A percentile compares a stretch with the other conserved stretches of the same genome.
These are phyloP conservation scores for Piloderma croceum DNA, from an alignment of 768 basidiomycete genomes.

Conservation along the genomic window DNA sequence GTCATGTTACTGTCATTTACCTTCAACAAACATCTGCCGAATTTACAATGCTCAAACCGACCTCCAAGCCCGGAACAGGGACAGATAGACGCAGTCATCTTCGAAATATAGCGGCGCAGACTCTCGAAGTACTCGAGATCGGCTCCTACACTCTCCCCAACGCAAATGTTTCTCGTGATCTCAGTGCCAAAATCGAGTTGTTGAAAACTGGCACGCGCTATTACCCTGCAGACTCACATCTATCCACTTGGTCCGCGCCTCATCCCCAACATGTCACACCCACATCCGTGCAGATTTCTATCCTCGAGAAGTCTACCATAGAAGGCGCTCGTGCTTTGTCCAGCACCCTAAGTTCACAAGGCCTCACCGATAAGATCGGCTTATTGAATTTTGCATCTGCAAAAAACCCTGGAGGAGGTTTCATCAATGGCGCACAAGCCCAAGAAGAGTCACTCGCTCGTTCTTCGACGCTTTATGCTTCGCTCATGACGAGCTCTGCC, in stretches of 20 bases:
- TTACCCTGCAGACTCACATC: conserved; percentile 43
- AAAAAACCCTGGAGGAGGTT: neutral
- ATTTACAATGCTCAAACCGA: no score
- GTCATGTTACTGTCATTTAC: no score
- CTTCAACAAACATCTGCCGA: no score
- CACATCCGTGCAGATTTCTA: conserved; percentile 33
- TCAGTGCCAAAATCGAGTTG: no score
- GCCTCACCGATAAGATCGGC: no score
- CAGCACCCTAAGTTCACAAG: conserved; percentile 10
- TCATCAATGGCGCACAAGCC: neutral
- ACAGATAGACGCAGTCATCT: no score
- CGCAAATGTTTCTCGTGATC: no score
- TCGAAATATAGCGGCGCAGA: no score
- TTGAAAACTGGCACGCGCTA: conserved; percentile 43
- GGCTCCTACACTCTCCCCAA: no score
- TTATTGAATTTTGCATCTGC: neutral
- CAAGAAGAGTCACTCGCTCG: neutral
- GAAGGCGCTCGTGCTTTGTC: conserved; percentile 47
- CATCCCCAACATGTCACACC: conserved; percentile 1
- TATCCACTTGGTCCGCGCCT: conserved; percentile 41
- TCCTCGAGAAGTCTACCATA: conserved; percentile 61
- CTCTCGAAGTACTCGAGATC: no score
- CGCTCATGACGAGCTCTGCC: neutral
- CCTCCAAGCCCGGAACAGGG: no score
- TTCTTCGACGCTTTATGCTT: neutral